Evolutionary conservation across 805 yeast species (phyloP).

Genomic region (Maudiozyma barnettii): DNA sequence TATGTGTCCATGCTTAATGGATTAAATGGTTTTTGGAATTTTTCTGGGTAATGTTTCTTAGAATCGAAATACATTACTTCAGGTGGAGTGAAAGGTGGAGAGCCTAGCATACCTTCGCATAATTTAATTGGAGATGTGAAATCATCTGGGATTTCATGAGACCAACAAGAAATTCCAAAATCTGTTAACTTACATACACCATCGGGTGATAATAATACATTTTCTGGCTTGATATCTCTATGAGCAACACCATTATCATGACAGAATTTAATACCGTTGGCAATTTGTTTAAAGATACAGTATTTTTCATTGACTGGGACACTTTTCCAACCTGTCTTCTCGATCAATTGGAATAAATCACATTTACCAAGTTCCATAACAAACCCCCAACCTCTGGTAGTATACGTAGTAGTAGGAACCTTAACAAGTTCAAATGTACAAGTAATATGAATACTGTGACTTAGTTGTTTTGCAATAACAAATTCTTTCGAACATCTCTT

Average conservation of each 20-base stretch:
- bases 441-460: slow-evolving; percentile 52
- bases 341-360: slow-evolving; percentile 50
- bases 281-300: slow-evolving; percentile 62
- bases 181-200: slow-evolving; percentile 65
- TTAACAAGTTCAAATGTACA: slow-evolving; percentile 45
- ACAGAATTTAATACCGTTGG: slow-evolving; percentile 50
- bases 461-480: slow-evolving; percentile 45
- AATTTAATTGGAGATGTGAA: slow-evolving; percentile 32
- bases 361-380: slow-evolving; percentile 58
- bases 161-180: slow-evolving; percentile 67
- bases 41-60: slow-evolving; percentile 28
- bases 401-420: slow-evolving; percentile 44
- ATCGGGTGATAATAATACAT: slow-evolving; percentile 46
- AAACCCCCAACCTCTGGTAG: slow-evolving; percentile 71
- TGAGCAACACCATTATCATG: slow-evolving; percentile 65
- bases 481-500: slow-evolving; percentile 55
- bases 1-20: slow-evolving; percentile 65
- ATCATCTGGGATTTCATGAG: slow-evolving; percentile 46
- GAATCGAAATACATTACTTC: slow-evolving; percentile 48
- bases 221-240: slow-evolving; percentile 69
- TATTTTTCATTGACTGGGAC: slow-evolving; percentile 42
- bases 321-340: slow-evolving; percentile 52
- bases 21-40: slow-evolving; percentile 37
- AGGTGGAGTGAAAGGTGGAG: slow-evolving; percentile 77
- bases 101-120: slow-evolving; percentile 51